Percentiles rank a stretch among this genome's conserved stretches.
Evolutionary conservation across 2,329 filamentous ascomycete genomes (phyloP).

Genomic region (Dendryphion nanum): DNA sequence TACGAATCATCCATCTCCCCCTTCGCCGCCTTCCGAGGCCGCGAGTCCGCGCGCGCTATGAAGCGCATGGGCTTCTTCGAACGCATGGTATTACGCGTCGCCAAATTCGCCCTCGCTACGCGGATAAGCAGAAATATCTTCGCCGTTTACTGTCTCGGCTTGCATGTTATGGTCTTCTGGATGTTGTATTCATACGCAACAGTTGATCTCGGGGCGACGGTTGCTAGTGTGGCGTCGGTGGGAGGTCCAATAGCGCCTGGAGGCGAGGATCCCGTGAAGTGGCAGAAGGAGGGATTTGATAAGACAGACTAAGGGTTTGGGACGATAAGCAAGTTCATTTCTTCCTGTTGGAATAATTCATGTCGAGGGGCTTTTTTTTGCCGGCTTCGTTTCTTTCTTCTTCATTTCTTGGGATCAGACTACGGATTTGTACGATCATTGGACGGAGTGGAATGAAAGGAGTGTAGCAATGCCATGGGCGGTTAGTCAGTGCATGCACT

Average conservation of each 20-base stretch:
- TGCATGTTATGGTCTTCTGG: slow-evolving; percentile 85
- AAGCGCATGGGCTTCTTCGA: slow-evolving; percentile 92
- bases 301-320: slow-evolving; percentile 20
- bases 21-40: slow-evolving; percentile 92
- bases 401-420: too few species aligned
- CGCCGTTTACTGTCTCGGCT: slow-evolving; percentile 81
- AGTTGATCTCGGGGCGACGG: slow-evolving; percentile 62
- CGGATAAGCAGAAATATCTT: slow-evolving; percentile 91
- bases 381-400: too few species aligned
- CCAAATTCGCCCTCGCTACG: slow-evolving; percentile 85
- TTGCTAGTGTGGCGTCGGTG: slow-evolving; percentile 26
- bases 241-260: slow-evolving; percentile 29
- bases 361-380: too few species aligned
- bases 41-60: slow-evolving; percentile 86
- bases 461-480: too few species aligned
- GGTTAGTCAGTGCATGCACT: too few species aligned
- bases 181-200: slow-evolving; percentile 83
- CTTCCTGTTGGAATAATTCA: too few species aligned
- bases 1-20: slow-evolving; percentile 96
- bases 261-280: slow-evolving; percentile 25
- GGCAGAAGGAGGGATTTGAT: slow-evolving; percentile 39
- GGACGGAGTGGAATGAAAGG: too few species aligned
- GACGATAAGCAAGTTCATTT: too few species aligned
- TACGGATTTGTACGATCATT: too few species aligned
- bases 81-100: slow-evolving; percentile 84